A percentile compares a stretch with the other conserved stretches of the same genome.
Evolutionary conservation across 2,329 filamentous ascomycete species (phyloP).

Genomic region (Microdochium nivale): DNA sequence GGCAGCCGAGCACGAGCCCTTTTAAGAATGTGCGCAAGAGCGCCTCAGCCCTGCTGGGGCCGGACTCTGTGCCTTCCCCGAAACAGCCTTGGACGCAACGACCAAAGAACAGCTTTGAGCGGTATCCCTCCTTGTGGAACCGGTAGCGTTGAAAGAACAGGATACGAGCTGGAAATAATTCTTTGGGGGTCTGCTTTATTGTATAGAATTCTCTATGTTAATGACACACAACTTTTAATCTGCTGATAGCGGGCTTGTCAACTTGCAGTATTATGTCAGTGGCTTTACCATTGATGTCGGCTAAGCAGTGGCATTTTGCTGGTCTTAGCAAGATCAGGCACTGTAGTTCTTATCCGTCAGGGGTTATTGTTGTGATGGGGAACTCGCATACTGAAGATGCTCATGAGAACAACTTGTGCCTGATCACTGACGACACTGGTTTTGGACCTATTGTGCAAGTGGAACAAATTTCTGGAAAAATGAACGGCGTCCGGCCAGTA

Average conservation of each 20-base stretch:
- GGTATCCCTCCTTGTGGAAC: conserved; percentile 23
- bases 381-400: too few relatives aligned
- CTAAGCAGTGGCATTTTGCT: too few relatives aligned
- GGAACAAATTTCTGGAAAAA: too few relatives aligned
- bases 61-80: conserved; percentile 7
- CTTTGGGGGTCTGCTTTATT: background rate
- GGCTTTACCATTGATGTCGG: background rate
- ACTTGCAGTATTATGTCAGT: background rate
- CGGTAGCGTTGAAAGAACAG: conserved; percentile 8
- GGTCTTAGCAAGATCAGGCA: too few relatives aligned
- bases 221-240: background rate
- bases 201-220: conserved; percentile 1
- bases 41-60: conserved; percentile 11
- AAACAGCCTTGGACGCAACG: conserved; percentile 10
- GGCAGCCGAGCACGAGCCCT: conserved; percentile 17
- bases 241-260: background rate
- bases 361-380: too few relatives aligned
- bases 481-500: too few relatives aligned
- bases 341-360: too few relatives aligned
- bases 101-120: conserved; percentile 13
- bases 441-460: too few relatives aligned
- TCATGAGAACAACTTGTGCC: too few relatives aligned
- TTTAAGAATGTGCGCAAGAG: conserved; percentile 18
- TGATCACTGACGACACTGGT: too few relatives aligned
- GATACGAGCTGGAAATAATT: background rate